Conservation (phyloP, 805 yeast genomes). For the Brettanomyces naardenensis region DNA sequence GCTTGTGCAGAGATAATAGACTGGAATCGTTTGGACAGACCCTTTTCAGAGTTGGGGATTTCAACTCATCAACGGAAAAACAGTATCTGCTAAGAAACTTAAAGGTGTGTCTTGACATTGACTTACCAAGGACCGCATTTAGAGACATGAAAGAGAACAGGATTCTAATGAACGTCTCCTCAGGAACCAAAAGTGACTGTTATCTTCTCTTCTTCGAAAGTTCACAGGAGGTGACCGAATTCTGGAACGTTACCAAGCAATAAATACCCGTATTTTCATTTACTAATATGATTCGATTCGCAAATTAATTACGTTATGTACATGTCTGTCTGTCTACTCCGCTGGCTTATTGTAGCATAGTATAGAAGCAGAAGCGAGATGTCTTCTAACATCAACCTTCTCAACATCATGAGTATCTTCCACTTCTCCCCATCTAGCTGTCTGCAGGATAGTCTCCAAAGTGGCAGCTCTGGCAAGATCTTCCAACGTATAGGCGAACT, state of each 20-base stretch:
- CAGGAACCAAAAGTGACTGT: not conserved
- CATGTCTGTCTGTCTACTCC: not conserved
- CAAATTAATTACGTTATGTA: not conserved
- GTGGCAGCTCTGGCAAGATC: slow-evolving; percentile 72
- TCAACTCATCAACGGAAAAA: not conserved
- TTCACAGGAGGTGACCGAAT: not conserved
- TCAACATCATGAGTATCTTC: slow-evolving; percentile 99
- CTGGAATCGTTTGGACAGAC: not conserved
- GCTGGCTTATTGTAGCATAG: slow-evolving; percentile 1
- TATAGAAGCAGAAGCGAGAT: slow-evolving; percentile 73
- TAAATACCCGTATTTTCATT: not conserved
- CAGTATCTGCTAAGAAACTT: slow-evolving; percentile 1
- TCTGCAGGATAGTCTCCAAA: slow-evolving; percentile 78
- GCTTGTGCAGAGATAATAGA: not conserved
- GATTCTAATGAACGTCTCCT: not conserved
- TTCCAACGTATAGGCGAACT: slow-evolving; percentile 40
- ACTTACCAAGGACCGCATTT: slow-evolving; percentile 1
- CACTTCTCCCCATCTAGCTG: slow-evolving; percentile 94
- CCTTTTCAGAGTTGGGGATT: slow-evolving; percentile 1
- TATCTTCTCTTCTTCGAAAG: not conserved
- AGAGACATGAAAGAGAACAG: not conserved
- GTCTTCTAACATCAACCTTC: slow-evolving; percentile 78
- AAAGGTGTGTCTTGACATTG: slow-evolving; percentile 1
- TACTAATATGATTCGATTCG: not conserved
- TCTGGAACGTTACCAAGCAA: not conserved